These are phyloP conservation scores for Hanseniaspora hatyaiensis DNA, from an alignment of 805 yeast species.

Conservation along the genomic window DNA sequence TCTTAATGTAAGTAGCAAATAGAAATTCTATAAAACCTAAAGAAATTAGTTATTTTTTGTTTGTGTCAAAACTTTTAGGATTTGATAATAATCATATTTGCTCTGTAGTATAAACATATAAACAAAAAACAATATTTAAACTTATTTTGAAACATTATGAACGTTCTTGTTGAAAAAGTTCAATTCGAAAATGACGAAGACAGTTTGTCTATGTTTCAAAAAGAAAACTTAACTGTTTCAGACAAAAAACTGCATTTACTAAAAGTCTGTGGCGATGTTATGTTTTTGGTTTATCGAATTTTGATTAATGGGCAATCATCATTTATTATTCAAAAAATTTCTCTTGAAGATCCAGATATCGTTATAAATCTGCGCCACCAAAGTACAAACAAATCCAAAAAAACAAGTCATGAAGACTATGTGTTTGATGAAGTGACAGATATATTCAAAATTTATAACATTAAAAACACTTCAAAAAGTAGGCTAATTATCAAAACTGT, in stretches of 20 bases:
- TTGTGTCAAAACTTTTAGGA: too few relatives aligned
- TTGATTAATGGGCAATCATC: conserved; percentile 31
- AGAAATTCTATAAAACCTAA: neutral
- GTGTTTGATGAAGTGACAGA: neutral
- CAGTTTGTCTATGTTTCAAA: neutral
- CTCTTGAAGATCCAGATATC: conserved; percentile 6
- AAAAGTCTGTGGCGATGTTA: conserved; percentile 46
- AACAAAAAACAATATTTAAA: too few relatives aligned
- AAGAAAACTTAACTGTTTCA: neutral
- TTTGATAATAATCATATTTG: neutral
- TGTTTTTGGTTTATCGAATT: conserved; percentile 53
- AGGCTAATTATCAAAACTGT: neutral
- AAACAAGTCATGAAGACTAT: neutral
- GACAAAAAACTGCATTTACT: conserved; percentile 1
- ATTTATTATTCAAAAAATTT: conserved; percentile 25
- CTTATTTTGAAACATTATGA: too few relatives aligned
- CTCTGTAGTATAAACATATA: neutral
- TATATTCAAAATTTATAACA: conserved; percentile 8
- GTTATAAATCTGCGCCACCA: neutral
- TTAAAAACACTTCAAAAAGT: neutral
- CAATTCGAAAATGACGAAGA: conserved; percentile 16
- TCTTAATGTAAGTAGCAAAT: neutral
- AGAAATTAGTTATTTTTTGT: too few relatives aligned
- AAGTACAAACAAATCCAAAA: neutral
- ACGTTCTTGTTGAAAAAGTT: conserved; percentile 13